Evolutionary conservation across 805 yeast species (phyloP).

Genomic region (Nakazawaea ishiwadae): DNA sequence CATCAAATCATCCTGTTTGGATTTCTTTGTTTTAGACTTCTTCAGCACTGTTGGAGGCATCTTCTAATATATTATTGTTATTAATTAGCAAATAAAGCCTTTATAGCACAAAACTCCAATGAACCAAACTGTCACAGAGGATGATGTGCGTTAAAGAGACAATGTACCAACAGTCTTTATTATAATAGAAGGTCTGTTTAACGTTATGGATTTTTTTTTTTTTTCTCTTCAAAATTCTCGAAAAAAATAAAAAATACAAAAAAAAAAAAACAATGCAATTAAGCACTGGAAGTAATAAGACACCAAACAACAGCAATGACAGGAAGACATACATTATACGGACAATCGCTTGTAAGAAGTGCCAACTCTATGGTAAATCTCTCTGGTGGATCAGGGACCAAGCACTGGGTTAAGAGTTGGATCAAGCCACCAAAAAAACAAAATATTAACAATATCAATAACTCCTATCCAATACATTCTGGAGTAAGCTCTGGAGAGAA

Average conservation of each 20-base stretch:
- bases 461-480: slow-evolving; percentile 14
- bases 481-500: slow-evolving; percentile 20
- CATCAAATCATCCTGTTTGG: neutral
- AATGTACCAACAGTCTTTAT: too few relatives aligned
- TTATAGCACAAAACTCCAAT: too few relatives aligned
- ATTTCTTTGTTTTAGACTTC: neutral
- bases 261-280: too few relatives aligned
- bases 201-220: slow-evolving; percentile 2
- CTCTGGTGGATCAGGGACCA: slow-evolving; percentile 12
- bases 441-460: slow-evolving; percentile 8
- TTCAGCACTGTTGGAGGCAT: slow-evolving; percentile 1
- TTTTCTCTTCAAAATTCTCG: neutral
- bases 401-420: slow-evolving; percentile 28
- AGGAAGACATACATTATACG: slow-evolving; percentile 28
- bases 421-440: slow-evolving; percentile 26
- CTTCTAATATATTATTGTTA: neutral
- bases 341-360: slow-evolving; percentile 25
- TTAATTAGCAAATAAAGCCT: too few relatives aligned
- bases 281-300: too few relatives aligned
- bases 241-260: neutral
- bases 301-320: too few relatives aligned
- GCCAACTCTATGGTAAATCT: slow-evolving; percentile 20
- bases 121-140: too few relatives aligned
- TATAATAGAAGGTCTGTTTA: too few relatives aligned
- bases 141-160: too few relatives aligned